Base-by-base conservation (phyloP, 176 grass and related monocot species). In the Alopecurus myosuroides region DNA sequence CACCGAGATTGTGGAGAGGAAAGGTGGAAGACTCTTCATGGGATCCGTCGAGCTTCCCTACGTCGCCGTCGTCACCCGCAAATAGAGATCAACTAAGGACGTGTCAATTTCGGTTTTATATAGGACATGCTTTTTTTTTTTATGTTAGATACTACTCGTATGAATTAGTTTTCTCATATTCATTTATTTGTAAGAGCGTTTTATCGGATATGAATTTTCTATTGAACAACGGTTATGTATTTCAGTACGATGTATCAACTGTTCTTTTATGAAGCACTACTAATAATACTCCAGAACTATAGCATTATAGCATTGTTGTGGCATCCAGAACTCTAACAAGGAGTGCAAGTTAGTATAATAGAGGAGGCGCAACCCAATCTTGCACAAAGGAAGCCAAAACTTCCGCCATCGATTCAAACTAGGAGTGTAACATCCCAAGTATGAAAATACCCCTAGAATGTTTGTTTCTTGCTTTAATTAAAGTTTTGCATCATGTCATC, bases 101-200 rank as follows among this genome's bases (percentile, higher is more conserved):
- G 0, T 37, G 0, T 6, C 0, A 30, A 4, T 34, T n/a, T 2
- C 37, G 18, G 14, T 0, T 37, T 23, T 41, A 22, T 4, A 0
- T 70, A 39, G 65, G 34, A 39, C 11, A 8, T 42, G 34, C 1
- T 1, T 0, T 44, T 42, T 44, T 42, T 44, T 25, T 34, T 14
- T 28, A 3, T 42, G 65, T 69, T 69, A 40, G 11, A 12, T 44
- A 10, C 2, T 12, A 1, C 9, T 44, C 9, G 4, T 39, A 6
- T 50, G 15, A 1, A 25, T 56, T 25, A 5, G 10, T 26, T 58
- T 26, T 58, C 9, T 56, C 22, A 12, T 58, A 12, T 58, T 26
- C 1, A 12, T 39, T n/a, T 68, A 68, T 25, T n/a, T 22, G 31
- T 22, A 22, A 66, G 31, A 3, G 1, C 8, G 10, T 20, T 37